phyloP scores from a whole-genome alignment of 2,329 filamentous ascomycete genomes.

The Aspergillus pseudoglaucus region DNA sequence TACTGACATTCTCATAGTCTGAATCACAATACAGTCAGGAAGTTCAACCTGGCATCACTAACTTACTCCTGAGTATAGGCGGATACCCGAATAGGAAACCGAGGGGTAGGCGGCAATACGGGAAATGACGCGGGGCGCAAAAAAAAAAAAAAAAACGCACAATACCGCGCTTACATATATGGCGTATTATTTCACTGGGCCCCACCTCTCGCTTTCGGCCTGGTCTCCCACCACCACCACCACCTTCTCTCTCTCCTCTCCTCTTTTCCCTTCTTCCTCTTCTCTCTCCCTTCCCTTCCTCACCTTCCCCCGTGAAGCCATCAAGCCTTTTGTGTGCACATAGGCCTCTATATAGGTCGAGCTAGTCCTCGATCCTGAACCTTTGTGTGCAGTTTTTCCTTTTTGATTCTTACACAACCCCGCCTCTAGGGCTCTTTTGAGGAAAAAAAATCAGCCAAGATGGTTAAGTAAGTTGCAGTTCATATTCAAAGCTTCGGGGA shows the following conservation, averaged over 20 bases:
- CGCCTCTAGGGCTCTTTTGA: constrained; percentile 35
- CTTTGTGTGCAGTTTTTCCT: constrained; percentile 32
- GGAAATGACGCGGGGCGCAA: neutral
- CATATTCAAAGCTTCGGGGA: neutral
- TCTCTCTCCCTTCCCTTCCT: constrained; percentile 22
- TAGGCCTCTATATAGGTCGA: constrained; percentile 38
- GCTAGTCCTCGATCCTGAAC: constrained; percentile 39
- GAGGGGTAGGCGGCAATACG: neutral
- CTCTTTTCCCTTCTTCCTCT: constrained; percentile 19
- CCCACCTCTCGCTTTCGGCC: constrained; percentile 7
- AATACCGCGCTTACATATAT: constrained; percentile 25
- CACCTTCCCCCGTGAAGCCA: constrained; percentile 23
- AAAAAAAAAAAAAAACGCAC: constrained; percentile 17
- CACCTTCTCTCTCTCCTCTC: constrained; percentile 15
- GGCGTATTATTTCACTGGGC: neutral
- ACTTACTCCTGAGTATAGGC: neutral
- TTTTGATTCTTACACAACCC: constrained; percentile 27
- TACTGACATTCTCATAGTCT: too few relatives aligned
- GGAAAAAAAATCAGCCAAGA: constrained; percentile 68
- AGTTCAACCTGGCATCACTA: neutral
- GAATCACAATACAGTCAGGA: too few relatives aligned
- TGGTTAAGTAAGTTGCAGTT: constrained; percentile 86
- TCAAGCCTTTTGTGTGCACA: constrained; percentile 25
- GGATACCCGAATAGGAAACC: too few relatives aligned
- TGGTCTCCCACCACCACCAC: constrained; percentile 15